Evolutionary conservation across 108 stramenopile genomes (phyloP), one percentile per base, ranked within the genome.

Genomic region (Fistulifera pelliculosa): DNA sequence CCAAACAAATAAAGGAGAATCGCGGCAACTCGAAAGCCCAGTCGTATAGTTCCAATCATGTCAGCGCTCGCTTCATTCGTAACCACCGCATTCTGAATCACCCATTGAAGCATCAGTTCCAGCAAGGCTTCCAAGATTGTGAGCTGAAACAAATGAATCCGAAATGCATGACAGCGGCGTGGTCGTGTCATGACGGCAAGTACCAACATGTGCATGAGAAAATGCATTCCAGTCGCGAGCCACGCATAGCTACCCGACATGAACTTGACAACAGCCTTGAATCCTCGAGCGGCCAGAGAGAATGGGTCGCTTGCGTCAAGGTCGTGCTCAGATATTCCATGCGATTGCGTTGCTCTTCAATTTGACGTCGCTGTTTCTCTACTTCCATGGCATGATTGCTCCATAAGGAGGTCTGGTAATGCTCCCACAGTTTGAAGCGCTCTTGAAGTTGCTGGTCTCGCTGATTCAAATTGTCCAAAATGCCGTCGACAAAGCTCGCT

Each of bases 1-100:
- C 44, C 44, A 45, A 45, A 4, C 44, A 45, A 3, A 45, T 45
- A 45, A 11, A 45, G 3, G 7, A 45, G 44, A 45, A 45, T 21
- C 17, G 5, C 11, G 2, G 21, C 5, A 45, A 45, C 44, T 45
- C 21, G 44, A 21, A 21, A 21, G 44, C 44, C 44, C 19, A 21
- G 2, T 2, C 19, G 19, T 8, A 45, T 3, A 45, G 44, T 8
- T 2, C 44, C 17, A 45, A 21, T 3, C 2, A 17, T 45, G 44
- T 21, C 21, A 11, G 44, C 31, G 8, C 3, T 35, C 8, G 31
- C 8, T 35, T 17, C 44, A 21, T 45, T 21, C 44, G 7, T 5
- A 3, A 45, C 21, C 7, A 45, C 17, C 5, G 3, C 44, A 17
- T 45, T 45, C 19, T 45, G 44, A 3, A 4, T 11, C 19, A 21